Evolutionary conservation across 2,329 filamentous ascomycete genomes (phyloP).

Genomic region (Fusarium buxicola): DNA sequence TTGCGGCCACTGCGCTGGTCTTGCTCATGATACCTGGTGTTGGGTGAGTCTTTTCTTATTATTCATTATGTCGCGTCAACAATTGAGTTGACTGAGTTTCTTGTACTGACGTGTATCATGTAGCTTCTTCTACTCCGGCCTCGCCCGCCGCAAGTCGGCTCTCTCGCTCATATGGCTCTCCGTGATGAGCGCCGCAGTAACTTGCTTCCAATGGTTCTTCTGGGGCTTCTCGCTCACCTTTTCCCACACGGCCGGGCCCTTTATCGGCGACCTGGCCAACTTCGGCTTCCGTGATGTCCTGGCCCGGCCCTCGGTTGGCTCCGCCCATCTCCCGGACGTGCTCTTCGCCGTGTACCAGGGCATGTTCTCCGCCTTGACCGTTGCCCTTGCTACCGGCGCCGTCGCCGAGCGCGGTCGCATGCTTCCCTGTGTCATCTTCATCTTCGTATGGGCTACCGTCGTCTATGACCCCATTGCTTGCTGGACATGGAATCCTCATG

Average conservation of each 20-base stretch:
- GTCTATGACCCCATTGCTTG: slow-evolving; percentile 94
- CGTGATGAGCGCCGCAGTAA: slow-evolving; percentile 85
- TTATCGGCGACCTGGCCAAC: slow-evolving; percentile 82
- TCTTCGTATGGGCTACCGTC: slow-evolving; percentile 91
- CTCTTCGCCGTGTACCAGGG: slow-evolving; percentile 88
- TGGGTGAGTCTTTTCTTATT: slow-evolving; percentile 61
- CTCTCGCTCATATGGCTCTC: slow-evolving; percentile 92
- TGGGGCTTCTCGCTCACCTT: slow-evolving; percentile 89
- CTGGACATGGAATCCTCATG: slow-evolving; percentile 91
- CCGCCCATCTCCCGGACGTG: slow-evolving; percentile 79
- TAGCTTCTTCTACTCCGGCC: slow-evolving; percentile 90
- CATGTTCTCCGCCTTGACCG: slow-evolving; percentile 89
- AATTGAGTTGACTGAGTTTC: too few relatives aligned
- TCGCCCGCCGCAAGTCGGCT: slow-evolving; percentile 89
- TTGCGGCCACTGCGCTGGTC: slow-evolving; percentile 84
- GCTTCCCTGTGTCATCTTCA: slow-evolving; percentile 89
- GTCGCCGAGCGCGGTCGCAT: slow-evolving; percentile 89
- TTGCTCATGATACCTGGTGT: slow-evolving; percentile 94
- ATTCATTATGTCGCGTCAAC: not conserved
- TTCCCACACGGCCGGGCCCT: slow-evolving; percentile 80
- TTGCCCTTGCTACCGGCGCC: slow-evolving; percentile 85
- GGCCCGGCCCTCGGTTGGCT: slow-evolving; percentile 79
- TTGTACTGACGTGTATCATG: slow-evolving; percentile 21
- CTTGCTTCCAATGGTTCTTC: slow-evolving; percentile 95
- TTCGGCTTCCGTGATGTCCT: slow-evolving; percentile 83